phyloP scores from a whole-genome alignment of 148 eudicot genomes.

The Diospyros lotus region DNA sequence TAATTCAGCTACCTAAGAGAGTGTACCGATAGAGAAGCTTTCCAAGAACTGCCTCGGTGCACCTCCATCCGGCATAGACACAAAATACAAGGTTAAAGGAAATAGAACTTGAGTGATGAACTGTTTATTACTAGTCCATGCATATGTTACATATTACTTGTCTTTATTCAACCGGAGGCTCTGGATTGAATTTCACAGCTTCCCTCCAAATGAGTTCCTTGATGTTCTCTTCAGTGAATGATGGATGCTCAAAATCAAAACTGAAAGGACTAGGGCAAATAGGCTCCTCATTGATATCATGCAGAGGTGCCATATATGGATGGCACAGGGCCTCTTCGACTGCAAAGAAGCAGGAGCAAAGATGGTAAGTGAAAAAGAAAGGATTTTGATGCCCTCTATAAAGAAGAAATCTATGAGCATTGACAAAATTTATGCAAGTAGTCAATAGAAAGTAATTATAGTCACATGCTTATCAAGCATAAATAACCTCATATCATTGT shows the following conservation, averaged over 20 bases:
- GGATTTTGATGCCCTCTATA: not conserved
- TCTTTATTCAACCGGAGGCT: constrained; percentile 45
- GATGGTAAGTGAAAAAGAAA: not conserved
- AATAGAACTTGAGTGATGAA: no score
- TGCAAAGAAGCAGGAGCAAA: constrained; percentile 20
- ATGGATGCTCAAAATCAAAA: constrained; percentile 94
- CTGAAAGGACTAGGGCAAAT: constrained; percentile 72
- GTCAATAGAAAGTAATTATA: not conserved
- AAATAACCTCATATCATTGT: not conserved
- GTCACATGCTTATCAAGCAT: not conserved
- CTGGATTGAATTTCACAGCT: constrained; percentile 74
- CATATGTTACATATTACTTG: constrained; percentile 3
- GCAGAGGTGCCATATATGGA: constrained; percentile 82
- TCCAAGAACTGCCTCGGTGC: no score
- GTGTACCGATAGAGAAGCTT: no score
- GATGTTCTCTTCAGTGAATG: constrained; percentile 78
- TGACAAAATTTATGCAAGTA: not conserved
- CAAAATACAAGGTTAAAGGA: no score
- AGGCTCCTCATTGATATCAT: constrained; percentile 85
- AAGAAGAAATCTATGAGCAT: not conserved
- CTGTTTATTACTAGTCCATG: no score
- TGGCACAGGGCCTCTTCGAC: constrained; percentile 65
- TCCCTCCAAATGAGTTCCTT: constrained; percentile 95
- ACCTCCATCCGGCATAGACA: no score
- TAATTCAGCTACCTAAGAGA: no score